These are phyloP conservation scores for Plasmodium gonderi DNA, from an alignment of 169 alveolate genomes.

Conservation along the genomic window DNA sequence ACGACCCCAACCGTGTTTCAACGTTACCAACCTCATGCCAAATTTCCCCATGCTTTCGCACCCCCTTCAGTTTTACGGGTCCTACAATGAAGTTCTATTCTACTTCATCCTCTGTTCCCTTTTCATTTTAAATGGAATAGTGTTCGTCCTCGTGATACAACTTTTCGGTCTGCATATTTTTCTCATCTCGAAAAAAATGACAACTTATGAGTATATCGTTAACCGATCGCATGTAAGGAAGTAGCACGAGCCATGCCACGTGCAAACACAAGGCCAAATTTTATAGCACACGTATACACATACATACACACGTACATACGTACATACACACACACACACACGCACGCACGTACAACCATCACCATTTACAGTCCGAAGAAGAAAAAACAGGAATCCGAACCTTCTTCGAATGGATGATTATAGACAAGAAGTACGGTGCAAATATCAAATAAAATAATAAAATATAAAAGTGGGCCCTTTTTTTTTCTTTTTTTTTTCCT, in stretches of 20 bases:
- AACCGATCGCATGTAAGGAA: conserved; percentile 65
- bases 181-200: conserved; percentile 75
- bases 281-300: neutral
- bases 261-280: neutral
- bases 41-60: conserved; percentile 5
- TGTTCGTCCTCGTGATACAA: conserved; percentile 76
- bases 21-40: no score
- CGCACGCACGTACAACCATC: neutral
- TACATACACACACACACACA: neutral
- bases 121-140: conserved; percentile 23
- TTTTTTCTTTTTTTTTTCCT: neutral
- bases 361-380: conserved; percentile 35
- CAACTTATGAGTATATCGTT: conserved; percentile 81
- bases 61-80: conserved; percentile 72
- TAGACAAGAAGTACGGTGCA: conserved; percentile 36
- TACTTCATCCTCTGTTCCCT: conserved; percentile 45
- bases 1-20: no score
- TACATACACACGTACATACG: neutral
- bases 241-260: neutral
- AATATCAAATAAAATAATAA: neutral
- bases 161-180: conserved; percentile 78
- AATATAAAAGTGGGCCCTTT: neutral
- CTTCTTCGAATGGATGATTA: conserved; percentile 72
- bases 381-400: conserved; percentile 56
- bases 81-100: conserved; percentile 49